A percentile compares a stretch with the other conserved stretches of the same genome.
Evolutionary conservation across 2,329 filamentous ascomycete species (phyloP).

Genomic region (Hypocrella siamensis): DNA sequence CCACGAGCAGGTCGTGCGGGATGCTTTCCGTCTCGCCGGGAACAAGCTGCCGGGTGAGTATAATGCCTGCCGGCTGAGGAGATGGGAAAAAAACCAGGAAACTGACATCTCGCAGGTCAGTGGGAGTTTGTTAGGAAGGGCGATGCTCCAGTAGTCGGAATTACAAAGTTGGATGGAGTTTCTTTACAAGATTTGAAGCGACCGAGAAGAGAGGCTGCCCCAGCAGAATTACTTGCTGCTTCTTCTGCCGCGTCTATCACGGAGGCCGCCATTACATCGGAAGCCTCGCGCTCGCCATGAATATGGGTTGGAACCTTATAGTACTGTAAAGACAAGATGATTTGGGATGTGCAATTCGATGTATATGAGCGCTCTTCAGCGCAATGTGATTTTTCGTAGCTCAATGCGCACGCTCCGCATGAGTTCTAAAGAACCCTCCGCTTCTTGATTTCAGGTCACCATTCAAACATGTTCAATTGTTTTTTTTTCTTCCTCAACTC

Average conservation of each 20-base stretch:
- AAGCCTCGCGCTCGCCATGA: constrained; percentile 11
- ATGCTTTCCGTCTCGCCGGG: constrained; percentile 86
- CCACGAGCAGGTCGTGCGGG: constrained; percentile 86
- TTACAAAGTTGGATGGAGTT: constrained; percentile 77
- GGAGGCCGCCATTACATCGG: constrained; percentile 16
- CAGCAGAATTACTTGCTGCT: constrained; percentile 19
- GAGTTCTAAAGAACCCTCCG: too few relatives aligned
- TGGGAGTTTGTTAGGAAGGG: constrained; percentile 94
- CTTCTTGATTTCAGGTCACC: too few relatives aligned
- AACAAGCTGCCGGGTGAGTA: constrained; percentile 80
- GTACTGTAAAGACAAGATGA: too few relatives aligned
- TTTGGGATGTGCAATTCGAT: too few relatives aligned
- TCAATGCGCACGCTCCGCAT: too few relatives aligned
- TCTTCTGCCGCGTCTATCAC: constrained; percentile 16
- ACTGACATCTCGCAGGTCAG: constrained; percentile 35
- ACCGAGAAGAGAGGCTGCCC: constrained; percentile 52
- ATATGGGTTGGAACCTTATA: background rate
- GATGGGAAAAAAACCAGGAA: background rate
- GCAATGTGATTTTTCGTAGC: too few relatives aligned
- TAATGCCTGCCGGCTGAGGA: background rate
- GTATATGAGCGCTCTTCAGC: too few relatives aligned
- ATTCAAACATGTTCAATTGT: too few relatives aligned
- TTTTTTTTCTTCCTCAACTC: too few relatives aligned
- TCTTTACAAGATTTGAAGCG: constrained; percentile 73
- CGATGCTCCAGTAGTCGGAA: constrained; percentile 76